Conservation (phyloP, 2,329 filamentous ascomycete genomes). For the Epichloe scottii region DNA sequence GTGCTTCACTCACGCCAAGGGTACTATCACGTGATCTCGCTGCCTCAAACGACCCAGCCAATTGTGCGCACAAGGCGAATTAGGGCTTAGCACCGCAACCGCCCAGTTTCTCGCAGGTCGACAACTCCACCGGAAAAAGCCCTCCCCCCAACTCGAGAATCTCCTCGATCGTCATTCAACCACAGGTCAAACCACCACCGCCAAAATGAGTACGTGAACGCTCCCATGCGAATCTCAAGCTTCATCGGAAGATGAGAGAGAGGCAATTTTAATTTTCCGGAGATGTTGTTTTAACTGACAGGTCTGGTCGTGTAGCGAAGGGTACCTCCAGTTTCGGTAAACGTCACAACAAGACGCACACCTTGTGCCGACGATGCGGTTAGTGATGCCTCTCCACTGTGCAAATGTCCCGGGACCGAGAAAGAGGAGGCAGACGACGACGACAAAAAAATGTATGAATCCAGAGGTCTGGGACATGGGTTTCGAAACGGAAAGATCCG, state of each 20-base stretch:
- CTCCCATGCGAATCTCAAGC: constrained; percentile 5
- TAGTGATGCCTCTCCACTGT: constrained; percentile 32
- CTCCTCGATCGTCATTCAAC: constrained; percentile 24
- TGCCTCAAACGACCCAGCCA: constrained; percentile 12
- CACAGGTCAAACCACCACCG: constrained; percentile 31
- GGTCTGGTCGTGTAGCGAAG: constrained; percentile 31
- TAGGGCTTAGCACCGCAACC: constrained; percentile 20
- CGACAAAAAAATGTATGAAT: neutral
- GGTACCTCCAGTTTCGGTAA: constrained; percentile 46
- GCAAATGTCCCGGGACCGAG: constrained; percentile 6
- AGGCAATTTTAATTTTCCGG: neutral
- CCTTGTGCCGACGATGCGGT: constrained; percentile 97
- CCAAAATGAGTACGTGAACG: constrained; percentile 44
- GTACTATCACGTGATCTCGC: constrained; percentile 20
- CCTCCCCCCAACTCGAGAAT: constrained; percentile 20
- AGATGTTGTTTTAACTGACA: constrained; percentile 12
- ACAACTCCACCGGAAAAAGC: constrained; percentile 26
- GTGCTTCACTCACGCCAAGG: constrained; percentile 6
- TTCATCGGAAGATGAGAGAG: neutral
- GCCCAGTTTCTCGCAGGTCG: constrained; percentile 12
- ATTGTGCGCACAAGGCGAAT: constrained; percentile 14
- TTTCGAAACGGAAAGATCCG: neutral
- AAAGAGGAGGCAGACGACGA: constrained; percentile 5
- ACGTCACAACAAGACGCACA: constrained; percentile 96
- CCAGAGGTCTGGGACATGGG: neutral